Evolutionary conservation across 805 yeast genomes (phyloP), one percentile per base, ranked within the genome.

Genomic region (Saccharomycopsis guyanensis): DNA sequence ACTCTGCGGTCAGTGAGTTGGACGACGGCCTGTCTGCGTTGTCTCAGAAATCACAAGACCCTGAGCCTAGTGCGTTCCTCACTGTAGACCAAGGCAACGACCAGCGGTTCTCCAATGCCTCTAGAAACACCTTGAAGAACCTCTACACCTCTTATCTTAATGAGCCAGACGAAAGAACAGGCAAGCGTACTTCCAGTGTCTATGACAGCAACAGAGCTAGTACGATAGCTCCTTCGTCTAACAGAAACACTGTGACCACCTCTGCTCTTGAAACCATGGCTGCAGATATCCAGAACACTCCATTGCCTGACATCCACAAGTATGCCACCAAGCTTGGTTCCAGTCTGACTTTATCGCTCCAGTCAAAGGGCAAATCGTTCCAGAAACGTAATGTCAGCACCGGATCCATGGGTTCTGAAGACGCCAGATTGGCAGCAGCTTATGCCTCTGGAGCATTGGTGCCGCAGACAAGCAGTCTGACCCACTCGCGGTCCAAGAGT

Each of bases 1-100:
- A 50, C 33, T 41, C 47, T n/a, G 53, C 53, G 10, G 46, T 45
- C n/a, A 46, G 46, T 32, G 46, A 42, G 38, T 35, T 35, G 22
- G 41, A 22, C 10, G 43, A 34, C 1, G 19, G 33, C 16, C 33
- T 24, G 33, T n/a, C 16, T 24, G 3, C 22, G n/a, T 23, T 19
- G 6, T 23, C 42, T 13, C 6, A 20, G 15, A 18, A 32, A 13
- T 8, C 8, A 27, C 37, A 33, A 15, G 37, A 34, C 16, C 18
- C 13, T 15, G 19, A n/a, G 13, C 39, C 37, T 5, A 18, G 20
- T n/a, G 6, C 12, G 8, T 24, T 13, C 25, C 35, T 29, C 13
- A 25, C 32, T 6, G 16, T 6, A 8, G 23, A 10, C 8, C 16
- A 7, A 8, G 22, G 34, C n/a, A 18, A 34, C 23, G 44, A 33